Evolutionary conservation across 139 green algal genomes (phyloP).

Genomic region (Asterochloris sp.): DNA sequence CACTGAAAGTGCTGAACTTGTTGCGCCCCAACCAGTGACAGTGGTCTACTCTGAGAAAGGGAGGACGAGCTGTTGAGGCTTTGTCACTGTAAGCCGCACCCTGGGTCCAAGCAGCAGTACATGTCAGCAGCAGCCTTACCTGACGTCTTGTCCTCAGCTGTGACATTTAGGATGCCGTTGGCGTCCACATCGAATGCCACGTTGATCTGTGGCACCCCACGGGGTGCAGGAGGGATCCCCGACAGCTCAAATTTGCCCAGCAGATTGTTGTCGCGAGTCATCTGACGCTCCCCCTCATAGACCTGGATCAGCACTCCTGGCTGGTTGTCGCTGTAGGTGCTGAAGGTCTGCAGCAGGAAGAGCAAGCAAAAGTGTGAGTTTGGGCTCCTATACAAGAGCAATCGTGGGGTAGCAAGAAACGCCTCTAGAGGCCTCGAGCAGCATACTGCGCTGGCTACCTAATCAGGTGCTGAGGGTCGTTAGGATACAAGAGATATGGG

Average conservation of each 20-base stretch:
- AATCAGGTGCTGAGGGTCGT: too few relatives aligned
- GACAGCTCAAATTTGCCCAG: constrained; percentile 98
- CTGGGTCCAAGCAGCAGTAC: too few relatives aligned
- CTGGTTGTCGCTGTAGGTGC: constrained; percentile 98
- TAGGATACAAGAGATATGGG: too few relatives aligned
- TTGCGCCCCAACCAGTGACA: neutral
- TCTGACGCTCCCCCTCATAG: constrained; percentile 89
- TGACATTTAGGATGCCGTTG: constrained; percentile 99
- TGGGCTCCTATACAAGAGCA: too few relatives aligned
- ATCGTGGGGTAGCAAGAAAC: too few relatives aligned
- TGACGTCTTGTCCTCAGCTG: constrained; percentile 95
- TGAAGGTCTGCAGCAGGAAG: constrained; percentile 59
- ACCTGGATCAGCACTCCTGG: constrained; percentile 95
- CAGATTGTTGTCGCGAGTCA: constrained; percentile 95
- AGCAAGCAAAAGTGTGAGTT: too few relatives aligned
- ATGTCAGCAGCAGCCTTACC: constrained; percentile 3
- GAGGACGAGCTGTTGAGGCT: too few relatives aligned
- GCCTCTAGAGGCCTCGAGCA: too few relatives aligned
- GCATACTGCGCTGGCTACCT: too few relatives aligned
- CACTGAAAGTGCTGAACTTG: neutral
- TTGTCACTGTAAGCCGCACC: neutral
- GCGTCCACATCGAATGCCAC: constrained; percentile 98
- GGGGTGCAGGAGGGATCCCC: constrained; percentile 94
- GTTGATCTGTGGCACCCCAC: constrained; percentile 97
- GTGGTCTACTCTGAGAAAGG: neutral